A percentile compares a stretch with the other conserved stretches of the same genome.
Conservation (phyloP, 768 basidiomycete species). For the Boletus tylopilopsis region DNA sequence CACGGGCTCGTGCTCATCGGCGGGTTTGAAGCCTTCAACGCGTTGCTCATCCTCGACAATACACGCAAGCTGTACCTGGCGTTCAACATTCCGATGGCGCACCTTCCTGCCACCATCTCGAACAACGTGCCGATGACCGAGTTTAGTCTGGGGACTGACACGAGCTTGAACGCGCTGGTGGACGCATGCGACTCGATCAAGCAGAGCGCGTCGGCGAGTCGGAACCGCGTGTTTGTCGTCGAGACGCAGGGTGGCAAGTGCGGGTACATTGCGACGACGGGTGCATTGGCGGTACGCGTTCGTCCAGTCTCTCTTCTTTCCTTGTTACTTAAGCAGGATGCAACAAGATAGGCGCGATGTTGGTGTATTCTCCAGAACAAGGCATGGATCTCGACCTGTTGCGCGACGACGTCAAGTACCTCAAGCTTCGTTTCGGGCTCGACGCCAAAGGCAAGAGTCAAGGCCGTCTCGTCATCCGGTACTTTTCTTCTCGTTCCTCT, state of each 20-base stretch:
- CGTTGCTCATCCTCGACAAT: constrained; percentile 74
- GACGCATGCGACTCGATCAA: constrained; percentile 98
- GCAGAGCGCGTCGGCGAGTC: constrained; percentile 94
- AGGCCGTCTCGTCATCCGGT: constrained; percentile 92
- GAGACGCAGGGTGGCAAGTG: constrained; percentile 98
- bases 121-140: constrained; percentile 99
- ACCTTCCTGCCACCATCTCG: constrained; percentile 94
- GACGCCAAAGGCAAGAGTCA: constrained; percentile 89
- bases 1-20: constrained; percentile 87
- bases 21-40: constrained; percentile 91
- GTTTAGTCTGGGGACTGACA: constrained; percentile 93
- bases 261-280: constrained; percentile 94
- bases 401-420: constrained; percentile 80
- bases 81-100: constrained; percentile 94
- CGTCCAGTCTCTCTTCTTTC: not conserved
- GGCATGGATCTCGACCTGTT: constrained; percentile 84
- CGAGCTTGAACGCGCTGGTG: constrained; percentile 95
- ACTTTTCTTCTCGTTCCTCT: constrained; percentile 26
- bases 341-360: constrained; percentile 76
- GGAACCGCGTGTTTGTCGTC: constrained; percentile 95
- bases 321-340: too few relatives aligned
- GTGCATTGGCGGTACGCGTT: constrained; percentile 85
- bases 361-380: constrained; percentile 91
- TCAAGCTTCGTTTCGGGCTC: constrained; percentile 79
- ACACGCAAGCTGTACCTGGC: constrained; percentile 81